A percentile compares a stretch with the other conserved stretches of the same genome.
Conservation (phyloP, 805 yeast species). For the Kuraishia hungarica region DNA sequence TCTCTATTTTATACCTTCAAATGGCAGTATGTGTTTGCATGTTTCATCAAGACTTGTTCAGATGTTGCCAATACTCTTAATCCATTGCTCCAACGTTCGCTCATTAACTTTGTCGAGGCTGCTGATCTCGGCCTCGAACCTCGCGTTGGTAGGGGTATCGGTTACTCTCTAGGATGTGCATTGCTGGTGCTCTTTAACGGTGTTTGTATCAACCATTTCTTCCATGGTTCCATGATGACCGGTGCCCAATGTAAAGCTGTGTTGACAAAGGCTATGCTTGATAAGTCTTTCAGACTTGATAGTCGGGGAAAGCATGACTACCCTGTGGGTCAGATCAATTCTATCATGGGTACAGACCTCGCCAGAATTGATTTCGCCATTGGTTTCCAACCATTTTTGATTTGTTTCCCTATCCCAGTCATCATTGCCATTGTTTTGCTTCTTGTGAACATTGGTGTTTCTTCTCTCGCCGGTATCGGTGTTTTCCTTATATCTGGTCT, state of each 20-base stretch:
- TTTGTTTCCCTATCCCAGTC: slow-evolving; percentile 55
- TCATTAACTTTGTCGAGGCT: slow-evolving; percentile 54
- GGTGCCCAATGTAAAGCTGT: slow-evolving; percentile 74
- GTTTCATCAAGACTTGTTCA: slow-evolving; percentile 32
- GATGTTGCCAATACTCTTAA: slow-evolving; percentile 48
- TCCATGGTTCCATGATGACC: slow-evolving; percentile 47
- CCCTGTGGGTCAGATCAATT: slow-evolving; percentile 66
- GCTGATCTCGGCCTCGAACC: slow-evolving; percentile 33
- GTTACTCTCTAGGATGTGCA: slow-evolving; percentile 66
- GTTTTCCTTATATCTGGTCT: slow-evolving; percentile 42
- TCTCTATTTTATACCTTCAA: slow-evolving; percentile 43
- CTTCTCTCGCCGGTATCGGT: slow-evolving; percentile 65
- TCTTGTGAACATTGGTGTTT: slow-evolving; percentile 59
- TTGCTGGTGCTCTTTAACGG: slow-evolving; percentile 44
- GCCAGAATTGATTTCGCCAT: slow-evolving; percentile 72
- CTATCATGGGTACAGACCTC: slow-evolving; percentile 74
- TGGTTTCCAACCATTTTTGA: slow-evolving; percentile 57
- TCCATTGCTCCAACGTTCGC: slow-evolving; percentile 57
- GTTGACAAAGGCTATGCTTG: slow-evolving; percentile 59
- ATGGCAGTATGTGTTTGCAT: slow-evolving; percentile 31
- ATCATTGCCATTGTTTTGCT: slow-evolving; percentile 57
- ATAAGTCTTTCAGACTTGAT: slow-evolving; percentile 57
- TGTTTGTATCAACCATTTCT: slow-evolving; percentile 49
- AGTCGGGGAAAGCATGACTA: slow-evolving; percentile 47
- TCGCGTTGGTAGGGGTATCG: slow-evolving; percentile 54